Conservation (phyloP, 169 alveolate species). For the Plasmodium yoelii region DNA sequence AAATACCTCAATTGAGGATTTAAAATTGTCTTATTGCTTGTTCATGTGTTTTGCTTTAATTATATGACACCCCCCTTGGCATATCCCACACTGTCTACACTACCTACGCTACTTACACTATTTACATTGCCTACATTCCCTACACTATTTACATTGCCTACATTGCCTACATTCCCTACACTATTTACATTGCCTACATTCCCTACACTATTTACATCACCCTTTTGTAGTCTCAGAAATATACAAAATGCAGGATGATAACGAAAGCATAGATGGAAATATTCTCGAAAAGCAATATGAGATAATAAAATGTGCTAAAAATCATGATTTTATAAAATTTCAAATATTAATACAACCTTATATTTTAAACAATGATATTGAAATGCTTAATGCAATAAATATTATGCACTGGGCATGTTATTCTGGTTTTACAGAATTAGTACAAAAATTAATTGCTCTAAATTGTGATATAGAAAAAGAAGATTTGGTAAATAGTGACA, state of each 20-base stretch:
- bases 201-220: too few species aligned
- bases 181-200: too few species aligned
- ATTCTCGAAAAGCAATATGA: constrained; percentile 66
- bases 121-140: too few species aligned
- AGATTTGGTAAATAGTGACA: constrained; percentile 85
- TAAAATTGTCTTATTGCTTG: too few species aligned
- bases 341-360: constrained; percentile 64
- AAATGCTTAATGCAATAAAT: constrained; percentile 77
- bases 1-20: too few species aligned
- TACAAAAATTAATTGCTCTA: constrained; percentile 75
- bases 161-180: too few species aligned
- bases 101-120: too few species aligned
- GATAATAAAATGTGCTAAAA: constrained; percentile 68
- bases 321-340: constrained; percentile 51
- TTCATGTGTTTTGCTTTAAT: too few species aligned
- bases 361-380: constrained; percentile 69
- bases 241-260: constrained; percentile 6
- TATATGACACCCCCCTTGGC: too few species aligned
- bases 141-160: too few species aligned
- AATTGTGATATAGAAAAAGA: constrained; percentile 83
- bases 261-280: constrained; percentile 36
- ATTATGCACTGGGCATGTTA: constrained; percentile 85
- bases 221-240: neutral
- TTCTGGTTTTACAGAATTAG: constrained; percentile 82
- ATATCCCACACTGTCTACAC: too few species aligned